Evolutionary conservation across 441 rosid species (phyloP).

Genomic region (Brassica hybrid): DNA sequence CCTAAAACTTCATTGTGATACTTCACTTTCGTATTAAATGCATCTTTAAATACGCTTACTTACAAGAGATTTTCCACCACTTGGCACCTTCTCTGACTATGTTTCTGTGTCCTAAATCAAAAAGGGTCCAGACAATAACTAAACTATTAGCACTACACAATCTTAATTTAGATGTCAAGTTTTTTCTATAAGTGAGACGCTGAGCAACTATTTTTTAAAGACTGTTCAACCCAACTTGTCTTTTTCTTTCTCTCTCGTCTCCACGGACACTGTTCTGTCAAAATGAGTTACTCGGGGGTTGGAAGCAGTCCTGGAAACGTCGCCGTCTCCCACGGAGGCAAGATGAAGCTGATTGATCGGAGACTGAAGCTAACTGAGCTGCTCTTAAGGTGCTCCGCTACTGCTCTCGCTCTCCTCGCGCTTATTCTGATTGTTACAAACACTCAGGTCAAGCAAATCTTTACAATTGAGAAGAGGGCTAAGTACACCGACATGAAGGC

Average conservation of each 20-base stretch:
- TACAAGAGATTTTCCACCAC: slow-evolving; percentile 24
- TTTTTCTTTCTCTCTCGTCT: neutral
- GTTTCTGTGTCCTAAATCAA: neutral
- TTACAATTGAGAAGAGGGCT: slow-evolving; percentile 71
- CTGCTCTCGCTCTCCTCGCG: slow-evolving; percentile 55
- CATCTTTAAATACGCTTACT: slow-evolving; percentile 8
- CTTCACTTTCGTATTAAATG: slow-evolving; percentile 34
- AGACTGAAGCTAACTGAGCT: slow-evolving; percentile 75
- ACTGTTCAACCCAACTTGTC: neutral
- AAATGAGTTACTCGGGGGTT: too few relatives aligned
- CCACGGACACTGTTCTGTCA: slow-evolving; percentile 18
- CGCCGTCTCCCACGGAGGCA: slow-evolving; percentile 58
- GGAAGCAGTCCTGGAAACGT: slow-evolving; percentile 75
- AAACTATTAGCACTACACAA: neutral
- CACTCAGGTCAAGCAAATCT: slow-evolving; percentile 71
- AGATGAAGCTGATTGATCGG: slow-evolving; percentile 64
- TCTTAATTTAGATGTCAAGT: slow-evolving; percentile 15
- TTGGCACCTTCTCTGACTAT: slow-evolving; percentile 15
- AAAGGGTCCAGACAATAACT: neutral
- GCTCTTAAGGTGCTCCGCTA: slow-evolving; percentile 68
- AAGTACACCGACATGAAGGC: slow-evolving; percentile 89
- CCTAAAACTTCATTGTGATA: slow-evolving; percentile 4
- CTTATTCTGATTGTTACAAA: slow-evolving; percentile 81
- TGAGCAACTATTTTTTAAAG: slow-evolving; percentile 31
- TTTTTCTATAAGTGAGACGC: neutral